These are phyloP conservation scores for Fusarium papillatum DNA, from an alignment of 2,329 filamentous ascomycete species.

Conservation along the genomic window DNA sequence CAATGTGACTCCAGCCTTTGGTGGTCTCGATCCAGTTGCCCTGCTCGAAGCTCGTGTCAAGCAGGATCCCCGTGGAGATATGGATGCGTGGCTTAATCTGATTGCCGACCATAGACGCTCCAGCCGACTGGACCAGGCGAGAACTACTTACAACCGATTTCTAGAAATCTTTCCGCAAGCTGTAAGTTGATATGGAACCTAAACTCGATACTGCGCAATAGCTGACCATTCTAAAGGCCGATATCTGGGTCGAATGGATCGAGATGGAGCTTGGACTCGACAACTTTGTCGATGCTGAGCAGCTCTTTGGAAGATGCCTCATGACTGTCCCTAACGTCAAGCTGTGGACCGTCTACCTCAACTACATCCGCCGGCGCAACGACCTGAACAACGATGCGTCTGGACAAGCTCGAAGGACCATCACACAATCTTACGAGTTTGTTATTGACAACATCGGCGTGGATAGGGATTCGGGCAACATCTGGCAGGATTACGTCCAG, in stretches of 20 bases:
- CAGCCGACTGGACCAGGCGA: conserved; percentile 85
- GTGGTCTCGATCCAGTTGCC: conserved; percentile 76
- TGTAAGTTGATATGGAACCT: conserved; percentile 70
- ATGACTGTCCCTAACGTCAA: conserved; percentile 85
- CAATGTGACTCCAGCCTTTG: conserved; percentile 53
- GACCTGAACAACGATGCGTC: conserved; percentile 84
- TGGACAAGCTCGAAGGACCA: conserved; percentile 81
- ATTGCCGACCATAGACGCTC: conserved; percentile 88
- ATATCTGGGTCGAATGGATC: conserved; percentile 91
- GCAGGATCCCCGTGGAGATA: conserved; percentile 92
- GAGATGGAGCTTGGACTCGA: conserved; percentile 92
- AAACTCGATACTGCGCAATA: conserved; percentile 1
- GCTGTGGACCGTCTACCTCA: conserved; percentile 93
- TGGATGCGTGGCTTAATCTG: conserved; percentile 91
- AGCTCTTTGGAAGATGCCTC: conserved; percentile 86
- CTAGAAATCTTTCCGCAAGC: conserved; percentile 90
- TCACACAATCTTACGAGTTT: conserved; percentile 92
- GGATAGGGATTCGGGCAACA: conserved; percentile 88
- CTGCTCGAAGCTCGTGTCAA: conserved; percentile 92
- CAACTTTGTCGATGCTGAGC: conserved; percentile 84
- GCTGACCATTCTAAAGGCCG: conserved; percentile 73
- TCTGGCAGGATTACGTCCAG: conserved; percentile 96
- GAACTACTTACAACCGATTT: conserved; percentile 87
- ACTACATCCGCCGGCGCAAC: conserved; percentile 93
- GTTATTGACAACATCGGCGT: conserved; percentile 91